A percentile compares a stretch with the other conserved stretches of the same genome.
These are phyloP conservation scores for Ormosia semicastrata DNA, from an alignment of 306 rosid species.

Conservation along the genomic window DNA sequence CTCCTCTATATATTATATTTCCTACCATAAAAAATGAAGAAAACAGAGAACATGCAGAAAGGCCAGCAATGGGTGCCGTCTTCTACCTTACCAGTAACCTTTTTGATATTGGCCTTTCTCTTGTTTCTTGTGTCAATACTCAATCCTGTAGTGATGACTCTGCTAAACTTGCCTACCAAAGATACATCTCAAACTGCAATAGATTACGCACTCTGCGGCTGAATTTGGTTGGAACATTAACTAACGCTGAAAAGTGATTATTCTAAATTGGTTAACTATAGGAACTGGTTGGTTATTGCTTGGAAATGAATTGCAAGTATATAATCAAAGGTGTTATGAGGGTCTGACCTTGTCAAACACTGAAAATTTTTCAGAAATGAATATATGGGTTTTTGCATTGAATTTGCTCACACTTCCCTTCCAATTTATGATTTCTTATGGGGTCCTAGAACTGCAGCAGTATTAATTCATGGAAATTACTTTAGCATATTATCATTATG, in stretches of 20 bases:
- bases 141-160: not conserved
- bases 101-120: conserved; percentile 13
- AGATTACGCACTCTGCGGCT: conserved; percentile 53
- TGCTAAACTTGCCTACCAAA: not conserved
- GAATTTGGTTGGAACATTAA: conserved; percentile 73
- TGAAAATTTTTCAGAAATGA: conserved; percentile 40
- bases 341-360: conserved; percentile 46
- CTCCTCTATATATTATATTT: not conserved
- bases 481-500: conserved; percentile 62
- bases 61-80: conserved; percentile 5
- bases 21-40: not conserved
- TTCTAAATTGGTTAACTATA: conserved; percentile 73
- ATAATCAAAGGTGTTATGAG: conserved; percentile 56
- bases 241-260: conserved; percentile 51
- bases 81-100: not conserved
- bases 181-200: conserved; percentile 43
- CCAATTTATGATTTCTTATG: conserved; percentile 74
- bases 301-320: conserved; percentile 75
- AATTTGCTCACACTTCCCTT: conserved; percentile 58
- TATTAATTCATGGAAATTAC: conserved; percentile 64
- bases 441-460: conserved; percentile 76
- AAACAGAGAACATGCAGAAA: not conserved
- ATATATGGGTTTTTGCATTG: conserved; percentile 68
- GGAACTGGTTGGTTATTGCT: conserved; percentile 82
- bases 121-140: not conserved